These are phyloP conservation scores for Rhizophora mangle DNA, from an alignment of 345 rosid genomes.

Conservation along the genomic window DNA sequence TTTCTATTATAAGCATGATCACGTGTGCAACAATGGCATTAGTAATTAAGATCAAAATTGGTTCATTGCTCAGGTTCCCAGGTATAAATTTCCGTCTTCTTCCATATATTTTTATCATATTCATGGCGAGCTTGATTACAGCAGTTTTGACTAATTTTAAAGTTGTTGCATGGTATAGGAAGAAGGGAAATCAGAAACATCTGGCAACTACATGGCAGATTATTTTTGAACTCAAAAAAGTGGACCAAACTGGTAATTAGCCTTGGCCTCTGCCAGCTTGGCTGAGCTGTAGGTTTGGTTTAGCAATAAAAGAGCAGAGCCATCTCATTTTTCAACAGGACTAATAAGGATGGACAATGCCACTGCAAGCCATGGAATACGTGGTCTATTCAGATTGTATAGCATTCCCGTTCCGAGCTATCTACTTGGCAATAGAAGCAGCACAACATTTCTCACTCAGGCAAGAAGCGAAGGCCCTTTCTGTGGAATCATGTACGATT, in stretches of 20 bases:
- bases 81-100: constrained; percentile 31
- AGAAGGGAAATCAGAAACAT: constrained; percentile 26
- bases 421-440: constrained; percentile 39
- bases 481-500: constrained; percentile 78
- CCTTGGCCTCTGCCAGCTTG: constrained; percentile 61
- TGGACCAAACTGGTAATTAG: constrained; percentile 41
- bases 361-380: constrained; percentile 84
- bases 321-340: constrained; percentile 47
- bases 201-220: constrained; percentile 69
- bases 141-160: too few species aligned
- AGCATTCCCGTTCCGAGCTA: constrained; percentile 42
- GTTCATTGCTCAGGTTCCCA: constrained; percentile 77
- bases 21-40: constrained; percentile 40
- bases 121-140: background rate
- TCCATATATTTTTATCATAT: background rate
- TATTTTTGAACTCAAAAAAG: constrained; percentile 36
- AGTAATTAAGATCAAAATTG: constrained; percentile 52
- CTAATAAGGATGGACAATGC: constrained; percentile 69
- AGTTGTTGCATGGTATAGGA: constrained; percentile 25
- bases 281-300: constrained; percentile 55
- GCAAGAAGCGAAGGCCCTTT: constrained; percentile 39
- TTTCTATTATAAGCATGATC: constrained; percentile 51
- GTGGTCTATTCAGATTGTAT: constrained; percentile 67
- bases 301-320: constrained; percentile 27
- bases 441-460: constrained; percentile 61